These are phyloP conservation scores for Paramecium octaurelia DNA, from an alignment of 73 alveolate genomes.

Conservation along the genomic window DNA sequence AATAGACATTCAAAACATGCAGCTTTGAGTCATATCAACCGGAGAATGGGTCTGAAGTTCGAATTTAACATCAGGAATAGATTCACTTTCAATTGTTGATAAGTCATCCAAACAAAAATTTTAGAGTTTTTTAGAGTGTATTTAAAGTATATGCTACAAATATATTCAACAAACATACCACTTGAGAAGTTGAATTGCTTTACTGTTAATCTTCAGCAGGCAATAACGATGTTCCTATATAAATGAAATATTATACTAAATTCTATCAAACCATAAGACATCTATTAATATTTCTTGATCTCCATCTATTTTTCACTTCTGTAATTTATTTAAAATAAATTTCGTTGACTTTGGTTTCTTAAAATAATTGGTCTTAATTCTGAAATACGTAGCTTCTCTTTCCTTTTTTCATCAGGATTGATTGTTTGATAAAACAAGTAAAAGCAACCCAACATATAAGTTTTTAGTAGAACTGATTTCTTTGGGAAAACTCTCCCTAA, in stretches of 20 bases:
- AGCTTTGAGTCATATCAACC: conserved; percentile 11
- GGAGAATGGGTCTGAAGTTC: neutral
- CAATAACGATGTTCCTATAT: neutral
- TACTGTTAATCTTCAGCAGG: neutral
- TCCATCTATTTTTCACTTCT: neutral
- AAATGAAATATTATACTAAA: neutral
- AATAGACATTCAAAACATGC: neutral
- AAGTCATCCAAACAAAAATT: neutral
- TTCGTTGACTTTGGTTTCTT: neutral
- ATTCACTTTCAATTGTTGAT: conserved; percentile 12
- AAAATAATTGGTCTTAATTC: neutral
- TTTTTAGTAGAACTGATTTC: neutral
- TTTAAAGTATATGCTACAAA: neutral
- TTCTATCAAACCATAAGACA: neutral
- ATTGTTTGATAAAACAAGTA: neutral
- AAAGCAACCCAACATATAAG: conserved; percentile 15
- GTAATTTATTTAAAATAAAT: neutral
- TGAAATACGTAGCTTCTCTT: neutral
- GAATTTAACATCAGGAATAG: neutral
- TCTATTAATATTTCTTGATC: neutral
- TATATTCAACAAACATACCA: neutral
- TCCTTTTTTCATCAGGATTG: neutral
- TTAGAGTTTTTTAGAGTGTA: neutral
- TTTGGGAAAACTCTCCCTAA: conserved; percentile 7
- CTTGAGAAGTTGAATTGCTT: neutral